Conservation (phyloP, 1,139 yeast species). For the Hansenula anomala region DNA sequence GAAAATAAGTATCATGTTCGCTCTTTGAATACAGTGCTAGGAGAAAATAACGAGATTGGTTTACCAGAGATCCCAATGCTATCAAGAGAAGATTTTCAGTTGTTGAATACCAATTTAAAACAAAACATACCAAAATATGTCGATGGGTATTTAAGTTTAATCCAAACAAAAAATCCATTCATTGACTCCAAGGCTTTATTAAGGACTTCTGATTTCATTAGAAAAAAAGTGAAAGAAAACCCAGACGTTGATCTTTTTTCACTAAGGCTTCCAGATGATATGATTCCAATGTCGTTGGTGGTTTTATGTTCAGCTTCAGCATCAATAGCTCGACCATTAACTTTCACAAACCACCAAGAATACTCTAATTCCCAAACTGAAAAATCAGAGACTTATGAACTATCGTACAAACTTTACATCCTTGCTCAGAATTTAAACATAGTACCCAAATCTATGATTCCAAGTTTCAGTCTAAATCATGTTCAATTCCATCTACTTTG, state of each 20-base stretch:
- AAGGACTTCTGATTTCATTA: constrained; percentile 9
- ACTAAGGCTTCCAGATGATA: constrained; percentile 6
- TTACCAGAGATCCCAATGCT: constrained; percentile 10
- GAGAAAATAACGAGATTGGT: constrained; percentile 4
- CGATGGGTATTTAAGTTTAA: constrained; percentile 9
- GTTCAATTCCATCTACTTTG: constrained; percentile 31
- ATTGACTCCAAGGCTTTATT: constrained; percentile 8
- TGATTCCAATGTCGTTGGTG: constrained; percentile 12
- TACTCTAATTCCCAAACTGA: constrained; percentile 10
- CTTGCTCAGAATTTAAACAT: constrained; percentile 11
- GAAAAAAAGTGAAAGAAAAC: neutral
- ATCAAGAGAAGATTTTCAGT: constrained; percentile 4
- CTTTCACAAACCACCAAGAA: constrained; percentile 8
- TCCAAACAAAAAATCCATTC: constrained; percentile 18
- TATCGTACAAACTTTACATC: constrained; percentile 9
- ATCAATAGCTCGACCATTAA: constrained; percentile 12
- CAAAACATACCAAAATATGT: constrained; percentile 8
- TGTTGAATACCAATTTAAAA: constrained; percentile 7
- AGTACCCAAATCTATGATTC: constrained; percentile 9
- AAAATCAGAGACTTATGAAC: constrained; percentile 4
- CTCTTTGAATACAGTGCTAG: constrained; percentile 11
- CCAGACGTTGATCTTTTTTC: constrained; percentile 8
- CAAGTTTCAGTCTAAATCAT: constrained; percentile 9
- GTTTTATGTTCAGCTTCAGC: constrained; percentile 13
- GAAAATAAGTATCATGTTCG: constrained; percentile 11